Evolutionary conservation across 2,329 filamentous ascomycete species (phyloP), one percentile per base, ranked within the genome.

Genomic region (Bipolaris gigantea): DNA sequence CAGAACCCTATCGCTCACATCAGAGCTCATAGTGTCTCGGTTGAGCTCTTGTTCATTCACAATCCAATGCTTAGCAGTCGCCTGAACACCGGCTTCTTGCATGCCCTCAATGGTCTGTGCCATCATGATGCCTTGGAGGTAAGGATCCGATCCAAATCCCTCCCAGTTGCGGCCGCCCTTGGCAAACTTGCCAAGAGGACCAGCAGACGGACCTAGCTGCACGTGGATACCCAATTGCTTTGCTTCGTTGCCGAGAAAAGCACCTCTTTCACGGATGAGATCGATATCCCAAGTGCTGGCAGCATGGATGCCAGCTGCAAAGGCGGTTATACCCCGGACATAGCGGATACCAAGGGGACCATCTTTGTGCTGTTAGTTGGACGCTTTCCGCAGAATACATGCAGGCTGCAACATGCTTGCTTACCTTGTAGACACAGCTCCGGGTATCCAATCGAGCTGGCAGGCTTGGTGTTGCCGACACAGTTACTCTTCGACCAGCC

Each of bases 1-100:
- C 68, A 91, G 77, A 0, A 88, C 87, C 57, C 88, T 84, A 71
- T 92, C 89, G 55, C 89, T 87, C 16, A 89, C 77, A 63, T 87
- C 88, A 39, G 82, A 81, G 18, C 66, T 77, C 53, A 75, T 72
- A 10, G 72, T 70, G 8, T 75, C 68, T 7, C 79, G 73, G 39
- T 78, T 75, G 2, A 73, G 77, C 70, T 89, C 87, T 71, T 90
- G 87, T 70, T 91, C 88, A 70, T 91, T 88, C 30, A 80, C 81
- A 51, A 89, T 75, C 53, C 69, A 80, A 59, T 79, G 80, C 64
- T 80, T 75, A 4, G 72, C 68, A 38, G 66, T 76, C 10, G 77
- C 73, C 38, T 75, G 76, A 4, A 78, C 74, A 52, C 77, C 77
- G 0, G 66, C 68, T 48, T 71, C 69, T 64, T 82, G 75, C 60